Conservation (phyloP, 1,139 yeast species). For the Saccharomyces hybrid region DNA sequence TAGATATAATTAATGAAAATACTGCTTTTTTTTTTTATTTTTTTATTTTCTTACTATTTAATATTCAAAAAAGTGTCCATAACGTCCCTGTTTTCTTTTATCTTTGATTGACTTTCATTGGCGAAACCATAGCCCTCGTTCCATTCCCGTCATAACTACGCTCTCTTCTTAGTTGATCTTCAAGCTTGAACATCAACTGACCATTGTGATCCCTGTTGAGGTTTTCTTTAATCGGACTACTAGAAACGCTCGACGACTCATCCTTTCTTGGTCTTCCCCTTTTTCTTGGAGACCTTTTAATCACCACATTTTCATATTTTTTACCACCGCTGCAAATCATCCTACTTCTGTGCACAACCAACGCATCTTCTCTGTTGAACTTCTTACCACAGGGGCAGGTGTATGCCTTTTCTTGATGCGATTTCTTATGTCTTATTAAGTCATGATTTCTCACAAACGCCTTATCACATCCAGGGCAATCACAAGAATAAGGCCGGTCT, state of each 20-base stretch:
- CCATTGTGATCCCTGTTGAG: slow-evolving; percentile 21
- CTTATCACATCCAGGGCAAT: slow-evolving; percentile 53
- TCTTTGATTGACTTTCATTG: neutral
- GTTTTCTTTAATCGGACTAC: slow-evolving; percentile 25
- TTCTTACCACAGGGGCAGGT: slow-evolving; percentile 88
- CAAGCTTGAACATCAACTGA: slow-evolving; percentile 21
- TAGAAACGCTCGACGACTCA: slow-evolving; percentile 10
- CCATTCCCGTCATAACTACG: neutral
- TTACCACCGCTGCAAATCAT: slow-evolving; percentile 73
- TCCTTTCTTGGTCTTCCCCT: slow-evolving; percentile 28
- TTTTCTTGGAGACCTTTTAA: slow-evolving; percentile 28
- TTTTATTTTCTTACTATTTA: neutral
- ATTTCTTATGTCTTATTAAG: slow-evolving; percentile 79
- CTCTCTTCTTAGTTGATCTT: slow-evolving; percentile 14
- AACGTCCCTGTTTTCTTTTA: neutral
- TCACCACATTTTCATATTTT: slow-evolving; percentile 32
- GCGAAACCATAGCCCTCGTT: neutral
- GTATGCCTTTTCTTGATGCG: slow-evolving; percentile 71
- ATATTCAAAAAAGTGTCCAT: neutral
- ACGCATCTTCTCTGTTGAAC: slow-evolving; percentile 83
- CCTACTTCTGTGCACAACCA: slow-evolving; percentile 71
- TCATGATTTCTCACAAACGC: slow-evolving; percentile 87
- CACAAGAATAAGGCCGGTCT: slow-evolving; percentile 80
- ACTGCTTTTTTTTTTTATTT: neutral
- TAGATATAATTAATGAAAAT: neutral